Base-by-base conservation (phyloP, 371 early-diverging fungal species). In the Cokeromyces recurvatus region DNA sequence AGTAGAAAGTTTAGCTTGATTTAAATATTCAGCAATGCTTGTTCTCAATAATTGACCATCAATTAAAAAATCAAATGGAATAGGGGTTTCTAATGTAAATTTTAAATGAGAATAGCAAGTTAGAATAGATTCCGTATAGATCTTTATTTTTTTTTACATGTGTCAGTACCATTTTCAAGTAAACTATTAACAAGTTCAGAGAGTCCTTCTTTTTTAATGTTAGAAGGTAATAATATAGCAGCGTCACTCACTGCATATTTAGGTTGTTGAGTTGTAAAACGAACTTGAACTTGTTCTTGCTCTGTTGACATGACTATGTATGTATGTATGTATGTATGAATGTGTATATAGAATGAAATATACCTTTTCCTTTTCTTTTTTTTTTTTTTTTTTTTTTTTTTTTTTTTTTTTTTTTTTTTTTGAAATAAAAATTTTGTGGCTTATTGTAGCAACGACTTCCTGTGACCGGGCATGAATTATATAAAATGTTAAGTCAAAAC, bases 171-270 rank as follows among this genome's bases (percentile, higher is more conserved):
- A 37, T 59, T 54, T 29, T 64, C 78, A 24, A 94, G 67, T 42
- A 94, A 71, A 54, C 87, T 91, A 75, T 95, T 95, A 27, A 96
- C 84, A 53, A 96, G 86, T 64, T 91, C 92, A 8, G 93, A 91
- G 21, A 96, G 80, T 34, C 92, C 94, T 57, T 85, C 87, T 14
- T 95, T 86, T 58, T 81, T 79, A 36, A 96, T 74, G 23, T 74
- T 68, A 36, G 88, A 77, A 27, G 97, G 97, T 3, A 95, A 84
- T 24, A 92, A 71, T 23, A 95, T 87, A 40, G 94, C 72, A 2
- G 91, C 71, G 48, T 90, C 88, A 9, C 85, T 82, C 16, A 95
- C 80, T 25, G 78, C 81, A 59, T 85, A 87, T 51, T 92, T 69
- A 16, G 57, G 46, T 60, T 89, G 88, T 48, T 81, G 74, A 10